phyloP scores from a whole-genome alignment of 257 asterid genomes.

The Pogostemon cablin region DNA sequence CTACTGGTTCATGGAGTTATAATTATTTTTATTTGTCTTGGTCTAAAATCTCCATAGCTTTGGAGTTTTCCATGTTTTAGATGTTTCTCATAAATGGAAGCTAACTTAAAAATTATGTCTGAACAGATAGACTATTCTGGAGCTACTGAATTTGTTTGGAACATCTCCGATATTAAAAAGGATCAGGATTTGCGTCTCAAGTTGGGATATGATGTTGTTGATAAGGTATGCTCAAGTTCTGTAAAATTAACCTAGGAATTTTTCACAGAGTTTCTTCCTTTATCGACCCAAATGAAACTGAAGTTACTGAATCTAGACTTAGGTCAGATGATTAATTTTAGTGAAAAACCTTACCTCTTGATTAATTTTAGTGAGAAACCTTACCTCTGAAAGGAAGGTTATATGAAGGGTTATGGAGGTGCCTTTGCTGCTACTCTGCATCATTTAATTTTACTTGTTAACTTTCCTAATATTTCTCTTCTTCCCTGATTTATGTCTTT shows the following conservation, averaged over 20 bases:
- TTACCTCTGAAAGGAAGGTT: neutral
- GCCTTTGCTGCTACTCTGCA: neutral
- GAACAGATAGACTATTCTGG: slow-evolving; percentile 64
- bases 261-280: slow-evolving; percentile 2
- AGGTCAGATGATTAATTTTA: neutral
- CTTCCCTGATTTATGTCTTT: slow-evolving; percentile 23
- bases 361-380: neutral
- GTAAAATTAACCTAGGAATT: neutral
- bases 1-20: neutral
- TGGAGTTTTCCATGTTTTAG: neutral
- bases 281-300: neutral
- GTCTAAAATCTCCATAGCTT: neutral
- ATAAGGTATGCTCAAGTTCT: slow-evolving; percentile 54
- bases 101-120: slow-evolving; percentile 22
- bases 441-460: neutral
- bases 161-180: slow-evolving; percentile 57
- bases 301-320: slow-evolving; percentile 14
- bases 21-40: neutral
- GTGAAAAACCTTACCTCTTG: neutral
- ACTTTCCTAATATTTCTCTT: neutral
- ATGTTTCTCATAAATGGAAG: neutral
- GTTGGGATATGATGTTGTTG: slow-evolving; percentile 72
- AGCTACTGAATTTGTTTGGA: slow-evolving; percentile 78
- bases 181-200: slow-evolving; percentile 83
- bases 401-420: neutral